Evolutionary conservation across 345 rosid genomes (phyloP), one percentile per base, ranked within the genome.

Genomic region (Mercurialis annua): DNA sequence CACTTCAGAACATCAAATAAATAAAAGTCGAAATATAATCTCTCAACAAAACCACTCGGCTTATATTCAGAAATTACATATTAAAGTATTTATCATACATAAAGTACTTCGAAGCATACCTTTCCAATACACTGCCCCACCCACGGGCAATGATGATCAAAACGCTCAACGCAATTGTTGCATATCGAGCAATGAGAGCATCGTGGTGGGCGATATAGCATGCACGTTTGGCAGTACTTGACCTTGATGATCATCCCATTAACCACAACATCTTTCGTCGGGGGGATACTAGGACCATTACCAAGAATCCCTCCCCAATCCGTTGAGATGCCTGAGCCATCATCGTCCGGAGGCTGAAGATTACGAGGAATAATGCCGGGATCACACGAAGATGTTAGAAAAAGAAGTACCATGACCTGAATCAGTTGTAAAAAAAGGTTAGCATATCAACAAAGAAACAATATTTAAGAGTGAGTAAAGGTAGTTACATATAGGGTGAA

Each of bases 91-190:
- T 1, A 26, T 27, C 17, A 53, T 3, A 53, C 27, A 12, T 7
- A 9, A 18, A 53, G 27, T 48, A 61, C 46, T 43, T 21, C 26
- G 49, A 29, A 40, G 24, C 10, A 24, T 81, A 93, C 98, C 92
- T 82, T 89, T 18, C 94, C 98, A 68, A 93, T 87, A 67, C 98
- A 93, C 64, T 93, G 98, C 51, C 97, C 98, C 71, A 93, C 96
- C 98, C 98, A 93, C 3, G 98, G 98, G 59, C 98, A 93, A 71
- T 93, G 98, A 73, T 93, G 98, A 77, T 93, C 98, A 63, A 93
- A 90, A 43, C 85, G 89, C 72, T 93, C 97, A 15, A 93, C 95
- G 58, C 98, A 93, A 73, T 93, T 90, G 77, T 88, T 90, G 74
- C 98, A 90, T 47, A 88, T 83, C 4, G 98, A 93, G 78, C 98